A percentile compares a stretch with the other conserved stretches of the same genome.
Evolutionary conservation across 805 yeast species (phyloP).

Genomic region (Candida jianshihensis): DNA sequence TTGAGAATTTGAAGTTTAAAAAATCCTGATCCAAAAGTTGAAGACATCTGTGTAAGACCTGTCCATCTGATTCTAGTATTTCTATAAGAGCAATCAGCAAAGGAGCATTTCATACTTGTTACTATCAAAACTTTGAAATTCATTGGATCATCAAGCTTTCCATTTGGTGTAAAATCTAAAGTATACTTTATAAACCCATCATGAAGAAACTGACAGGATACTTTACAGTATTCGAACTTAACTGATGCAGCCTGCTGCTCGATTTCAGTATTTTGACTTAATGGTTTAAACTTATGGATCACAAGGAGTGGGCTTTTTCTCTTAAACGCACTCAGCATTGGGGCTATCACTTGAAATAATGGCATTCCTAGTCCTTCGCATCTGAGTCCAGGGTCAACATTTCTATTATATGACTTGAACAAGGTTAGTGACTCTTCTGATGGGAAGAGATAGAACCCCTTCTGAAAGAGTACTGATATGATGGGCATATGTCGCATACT

Average conservation of each 20-base stretch:
- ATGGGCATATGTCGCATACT: constrained; percentile 26
- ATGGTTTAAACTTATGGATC: constrained; percentile 22
- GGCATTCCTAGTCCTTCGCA: constrained; percentile 27
- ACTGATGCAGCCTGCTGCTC: constrained; percentile 7
- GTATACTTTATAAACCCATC: constrained; percentile 24
- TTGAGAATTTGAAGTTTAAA: constrained; percentile 28
- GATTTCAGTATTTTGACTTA: constrained; percentile 3
- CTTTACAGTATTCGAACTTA: constrained; percentile 29
- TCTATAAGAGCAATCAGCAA: constrained; percentile 25
- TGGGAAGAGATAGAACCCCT: constrained; percentile 33
- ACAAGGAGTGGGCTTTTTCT: constrained; percentile 23
- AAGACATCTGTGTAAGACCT: constrained; percentile 30
- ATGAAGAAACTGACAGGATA: constrained; percentile 18
- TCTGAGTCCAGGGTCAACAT: constrained; percentile 14
- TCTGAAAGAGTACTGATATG: constrained; percentile 26
- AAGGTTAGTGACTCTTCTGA: constrained; percentile 25
- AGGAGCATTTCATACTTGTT: constrained; percentile 24
- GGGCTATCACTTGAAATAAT: constrained; percentile 25
- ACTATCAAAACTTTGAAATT: constrained; percentile 23
- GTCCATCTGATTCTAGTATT: constrained; percentile 32
- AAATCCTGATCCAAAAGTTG: constrained; percentile 27
- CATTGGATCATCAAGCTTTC: constrained; percentile 9
- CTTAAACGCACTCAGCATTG: constrained; percentile 26
- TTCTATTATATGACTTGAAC: constrained; percentile 23
- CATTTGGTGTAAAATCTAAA: constrained; percentile 23